A percentile compares a stretch with the other conserved stretches of the same genome.
phyloP scores from a whole-genome alignment of 2,329 filamentous ascomycete species.

The Fusarium sublunatum region DNA sequence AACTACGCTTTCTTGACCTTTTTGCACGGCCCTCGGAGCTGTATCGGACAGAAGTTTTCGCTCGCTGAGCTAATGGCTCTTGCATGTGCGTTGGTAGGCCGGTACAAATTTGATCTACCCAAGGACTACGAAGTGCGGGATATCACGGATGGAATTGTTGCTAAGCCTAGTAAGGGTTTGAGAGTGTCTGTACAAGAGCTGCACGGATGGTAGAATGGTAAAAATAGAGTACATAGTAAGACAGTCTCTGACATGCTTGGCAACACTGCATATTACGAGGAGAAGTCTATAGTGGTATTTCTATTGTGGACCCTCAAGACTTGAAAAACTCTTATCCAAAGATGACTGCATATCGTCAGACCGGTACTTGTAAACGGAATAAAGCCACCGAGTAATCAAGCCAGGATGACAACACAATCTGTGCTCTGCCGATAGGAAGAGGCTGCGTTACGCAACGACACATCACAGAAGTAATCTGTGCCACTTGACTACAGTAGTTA shows the following conservation, averaged over 20 bases:
- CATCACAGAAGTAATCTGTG: slow-evolving; percentile 3
- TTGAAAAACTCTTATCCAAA: too few species aligned
- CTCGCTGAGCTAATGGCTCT: slow-evolving; percentile 38
- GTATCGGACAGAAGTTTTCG: slow-evolving; percentile 45
- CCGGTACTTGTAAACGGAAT: too few species aligned
- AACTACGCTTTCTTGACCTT: slow-evolving; percentile 83
- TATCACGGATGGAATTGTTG: slow-evolving; percentile 38
- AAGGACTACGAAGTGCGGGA: slow-evolving; percentile 33
- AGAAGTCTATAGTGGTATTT: too few species aligned
- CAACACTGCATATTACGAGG: too few species aligned
- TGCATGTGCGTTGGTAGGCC: slow-evolving; percentile 30
- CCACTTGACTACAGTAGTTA: background rate
- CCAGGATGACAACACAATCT: too few species aligned
- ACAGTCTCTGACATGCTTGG: too few species aligned
- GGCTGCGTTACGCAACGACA: background rate
- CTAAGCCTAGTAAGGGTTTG: slow-evolving; percentile 28
- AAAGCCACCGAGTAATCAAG: too few species aligned
- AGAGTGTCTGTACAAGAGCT: slow-evolving; percentile 12
- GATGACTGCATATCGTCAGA: too few species aligned
- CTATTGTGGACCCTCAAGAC: too few species aligned
- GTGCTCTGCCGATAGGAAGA: too few species aligned
- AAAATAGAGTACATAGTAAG: background rate
- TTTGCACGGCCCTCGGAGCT: slow-evolving; percentile 65
- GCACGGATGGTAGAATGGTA: slow-evolving; percentile 26
- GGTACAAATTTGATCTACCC: slow-evolving; percentile 30